A percentile compares a stretch with the other conserved stretches of the same genome.
phyloP scores from a whole-genome alignment of 108 stramenopile species.

The Epithemia pelagica region DNA sequence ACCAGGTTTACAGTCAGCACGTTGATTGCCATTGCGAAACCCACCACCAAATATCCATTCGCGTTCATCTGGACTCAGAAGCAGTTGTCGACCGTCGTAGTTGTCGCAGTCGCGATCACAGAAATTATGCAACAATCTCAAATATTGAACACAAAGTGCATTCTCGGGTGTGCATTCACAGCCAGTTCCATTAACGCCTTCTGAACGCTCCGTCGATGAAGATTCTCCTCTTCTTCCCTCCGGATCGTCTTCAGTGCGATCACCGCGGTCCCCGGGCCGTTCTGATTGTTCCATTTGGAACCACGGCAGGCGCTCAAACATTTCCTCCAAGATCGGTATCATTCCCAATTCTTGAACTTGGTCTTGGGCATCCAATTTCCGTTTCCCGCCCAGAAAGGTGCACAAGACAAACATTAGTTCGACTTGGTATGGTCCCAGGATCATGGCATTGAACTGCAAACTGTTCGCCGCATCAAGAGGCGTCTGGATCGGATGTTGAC shows the following conservation, averaged over 20 bases:
- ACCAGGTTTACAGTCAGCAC: conserved; percentile 26
- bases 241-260: neutral
- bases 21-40: conserved; percentile 4
- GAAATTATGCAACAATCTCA: conserved; percentile 83
- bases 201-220: neutral
- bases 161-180: conserved; percentile 88
- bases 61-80: conserved; percentile 37
- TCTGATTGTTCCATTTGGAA: conserved; percentile 16
- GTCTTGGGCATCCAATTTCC: conserved; percentile 68
- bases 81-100: conserved; percentile 31
- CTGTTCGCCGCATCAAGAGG: conserved; percentile 52
- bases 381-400: conserved; percentile 69
- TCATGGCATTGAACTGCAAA: conserved; percentile 60
- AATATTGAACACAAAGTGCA: conserved; percentile 79
- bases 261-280: neutral
- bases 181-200: conserved; percentile 52
- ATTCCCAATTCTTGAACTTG: conserved; percentile 40
- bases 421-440: conserved; percentile 66
- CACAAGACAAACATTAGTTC: conserved; percentile 84
- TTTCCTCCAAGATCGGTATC: conserved; percentile 51
- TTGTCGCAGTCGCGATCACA: conserved; percentile 82
- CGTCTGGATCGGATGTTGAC: conserved; percentile 9
- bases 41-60: conserved; percentile 19
- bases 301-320: conserved; percentile 79
- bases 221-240: neutral